Base-by-base conservation (phyloP, 2,329 filamentous ascomycete species). In the Sporothrix schenckii region DNA sequence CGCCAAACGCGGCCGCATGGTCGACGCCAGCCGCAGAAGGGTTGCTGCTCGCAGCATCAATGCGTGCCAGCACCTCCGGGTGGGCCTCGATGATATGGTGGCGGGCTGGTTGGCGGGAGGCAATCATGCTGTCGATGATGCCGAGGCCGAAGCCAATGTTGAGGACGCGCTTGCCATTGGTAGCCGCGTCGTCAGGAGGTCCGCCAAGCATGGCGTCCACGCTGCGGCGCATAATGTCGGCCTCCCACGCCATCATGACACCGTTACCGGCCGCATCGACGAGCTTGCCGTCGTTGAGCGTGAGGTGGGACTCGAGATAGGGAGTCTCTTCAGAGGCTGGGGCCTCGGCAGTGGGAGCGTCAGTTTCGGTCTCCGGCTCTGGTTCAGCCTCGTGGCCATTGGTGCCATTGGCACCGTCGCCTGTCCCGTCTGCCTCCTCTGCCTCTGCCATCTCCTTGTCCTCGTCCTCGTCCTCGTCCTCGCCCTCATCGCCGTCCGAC, bases 241-340 rank as follows among this genome's bases (percentile, higher is more conserved):
- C 91, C 80, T 97, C 93, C 93, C 93, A 97, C 52, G 89, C 86
- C 93, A 97, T 97, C 93, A 97, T 97, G 60, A 97, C 92, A 68
- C 92, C 92, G 78, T 97, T 97, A 72, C 88, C 85, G 73, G 89
- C 87, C 3, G 87, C 84, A 77, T 95, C 92, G 7, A 95, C 85
- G 2, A 95, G 86, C 72, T 90, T 90, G 73, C 85, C 85, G 70
- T 86, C 82, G 65, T 85, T 84, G 79, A 91, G 91, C 16, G 86
- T 89, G 27, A 93, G 83, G 34, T 84, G 82, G 0, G 89, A 91
- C 63, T 86, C 84, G 60, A 94, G 86, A 77, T 93, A 94, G 53
- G 87, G 85, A 0, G 69, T 49, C 60, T 87, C 85, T 65, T 87
- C 89, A 72, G 91, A 87, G 41, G 82, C 80, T 54, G 82, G 73